A percentile compares a stretch with the other conserved stretches of the same genome.
These are phyloP conservation scores for Phytopythium ostracodes DNA, from an alignment of 352 stramenopile genomes.

Conservation along the genomic window DNA sequence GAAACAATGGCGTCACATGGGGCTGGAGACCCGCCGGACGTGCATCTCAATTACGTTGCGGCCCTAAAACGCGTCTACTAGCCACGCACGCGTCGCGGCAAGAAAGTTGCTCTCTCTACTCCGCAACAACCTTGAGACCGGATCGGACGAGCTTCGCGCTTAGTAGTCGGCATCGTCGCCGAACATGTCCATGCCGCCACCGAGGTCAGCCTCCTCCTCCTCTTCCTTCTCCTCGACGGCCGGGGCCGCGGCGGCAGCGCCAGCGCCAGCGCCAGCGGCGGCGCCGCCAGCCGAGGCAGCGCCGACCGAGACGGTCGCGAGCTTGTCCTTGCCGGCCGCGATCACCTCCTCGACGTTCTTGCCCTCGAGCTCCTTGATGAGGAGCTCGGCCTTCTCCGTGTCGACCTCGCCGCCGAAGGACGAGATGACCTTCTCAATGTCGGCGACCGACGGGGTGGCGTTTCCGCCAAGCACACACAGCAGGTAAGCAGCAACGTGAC, in stretches of 20 bases:
- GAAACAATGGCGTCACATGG: slow-evolving; percentile 36
- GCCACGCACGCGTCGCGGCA: slow-evolving; percentile 9
- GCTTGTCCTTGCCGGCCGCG: slow-evolving; percentile 80
- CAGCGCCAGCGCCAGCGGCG: slow-evolving; percentile 29
- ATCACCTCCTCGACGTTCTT: slow-evolving; percentile 88
- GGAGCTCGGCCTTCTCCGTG: slow-evolving; percentile 69
- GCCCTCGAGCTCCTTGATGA: slow-evolving; percentile 86
- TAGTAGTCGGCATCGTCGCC: slow-evolving; percentile 82
- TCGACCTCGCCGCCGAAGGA: slow-evolving; percentile 81
- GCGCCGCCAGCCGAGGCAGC: slow-evolving; percentile 34
- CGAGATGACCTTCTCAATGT: slow-evolving; percentile 83
- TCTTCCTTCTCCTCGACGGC: slow-evolving; percentile 61
- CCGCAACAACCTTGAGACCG: not conserved
- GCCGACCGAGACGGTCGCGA: slow-evolving; percentile 76
- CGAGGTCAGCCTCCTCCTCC: slow-evolving; percentile 78
- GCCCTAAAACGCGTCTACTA: slow-evolving; percentile 20
- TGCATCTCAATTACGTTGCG: slow-evolving; percentile 46
- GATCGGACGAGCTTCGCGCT: slow-evolving; percentile 14
- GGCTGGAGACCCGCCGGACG: slow-evolving; percentile 17
- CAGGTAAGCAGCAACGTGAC: slow-evolving; percentile 91
- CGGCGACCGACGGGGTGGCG: slow-evolving; percentile 58
- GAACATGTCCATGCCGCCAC: slow-evolving; percentile 85
- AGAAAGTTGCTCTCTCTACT: slow-evolving; percentile 3
- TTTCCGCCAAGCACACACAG: slow-evolving; percentile 86
- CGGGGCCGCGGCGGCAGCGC: slow-evolving; percentile 29